Evolutionary conservation across 345 rosid genomes (phyloP), one percentile per base, ranked within the genome.

Genomic region (Murraya koenigii): DNA sequence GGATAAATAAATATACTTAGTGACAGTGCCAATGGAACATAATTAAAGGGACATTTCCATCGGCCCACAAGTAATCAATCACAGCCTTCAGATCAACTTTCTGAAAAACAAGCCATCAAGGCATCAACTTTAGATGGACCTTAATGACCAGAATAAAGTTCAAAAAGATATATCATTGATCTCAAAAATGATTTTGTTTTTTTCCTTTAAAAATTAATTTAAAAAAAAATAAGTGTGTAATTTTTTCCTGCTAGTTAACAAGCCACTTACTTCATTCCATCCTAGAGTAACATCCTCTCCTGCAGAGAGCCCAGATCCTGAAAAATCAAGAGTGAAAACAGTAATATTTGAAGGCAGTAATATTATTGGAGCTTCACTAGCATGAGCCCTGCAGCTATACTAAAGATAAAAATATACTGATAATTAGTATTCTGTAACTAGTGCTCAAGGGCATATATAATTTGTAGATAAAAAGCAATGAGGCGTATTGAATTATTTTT

Each of bases 11-110:
- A 78, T 19, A 72, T 8, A 93, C 97, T 97, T 91, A 68, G 97
- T 90, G 70, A 91, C 97, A 70, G 98, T 91, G 64, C 97, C 97
- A 97, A 94, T 93, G 77, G 98, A 93, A 59, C 93, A 91, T 94
- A 80, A 94, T 93, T 88, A 94, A 80, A 78, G 98, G 90, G 78
- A 93, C 88, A 80, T 91, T 93, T 87, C 92, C 97, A 88, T 94
- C 97, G 72, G 89, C 88, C 74, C 97, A 89, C 79, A 94, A 77
- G 83, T 85, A 87, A 86, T 94, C 88, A 71, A 94, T 97, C 68
- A 87, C 97, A 11, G 90, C 92, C 85, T 75, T 93, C 77, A 93
- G 87, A 88, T 94, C 98, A 77, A 91, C 95, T 79, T 93, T 93
- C 95, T 93, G 91, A 75, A 87, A 81, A 81, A 75, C 60, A 52